phyloP scores from a whole-genome alignment of 257 asterid species.

The Nicotiana knightiana region DNA sequence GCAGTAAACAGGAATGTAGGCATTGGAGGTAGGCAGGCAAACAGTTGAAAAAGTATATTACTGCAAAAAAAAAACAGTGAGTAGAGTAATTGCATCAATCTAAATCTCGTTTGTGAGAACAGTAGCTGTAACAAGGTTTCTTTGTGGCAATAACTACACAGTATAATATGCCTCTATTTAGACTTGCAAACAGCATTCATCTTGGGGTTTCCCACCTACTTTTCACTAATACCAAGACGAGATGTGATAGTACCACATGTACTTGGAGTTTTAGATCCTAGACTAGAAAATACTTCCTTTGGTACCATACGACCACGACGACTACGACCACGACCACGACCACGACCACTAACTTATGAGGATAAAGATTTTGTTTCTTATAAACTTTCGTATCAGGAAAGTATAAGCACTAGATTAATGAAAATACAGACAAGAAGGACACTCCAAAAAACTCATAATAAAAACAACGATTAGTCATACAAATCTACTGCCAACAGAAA shows the following conservation, averaged over 20 bases:
- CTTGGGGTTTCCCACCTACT: neutral
- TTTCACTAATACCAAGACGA: neutral
- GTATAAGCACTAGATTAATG: too few species aligned
- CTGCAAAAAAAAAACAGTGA: neutral
- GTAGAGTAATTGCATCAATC: neutral
- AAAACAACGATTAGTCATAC: too few species aligned
- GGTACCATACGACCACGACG: too few species aligned
- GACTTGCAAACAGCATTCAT: slow-evolving; percentile 2
- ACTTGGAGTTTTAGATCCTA: neutral
- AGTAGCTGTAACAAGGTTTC: neutral
- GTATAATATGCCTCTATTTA: neutral
- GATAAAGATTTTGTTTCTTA: too few species aligned
- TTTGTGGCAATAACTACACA: neutral
- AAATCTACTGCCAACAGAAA: too few species aligned
- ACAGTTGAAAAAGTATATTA: neutral
- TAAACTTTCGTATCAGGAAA: too few species aligned
- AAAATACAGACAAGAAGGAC: too few species aligned
- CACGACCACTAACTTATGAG: too few species aligned
- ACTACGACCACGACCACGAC: too few species aligned
- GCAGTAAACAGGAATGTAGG: neutral
- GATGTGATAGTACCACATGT: neutral
- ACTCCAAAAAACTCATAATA: too few species aligned
- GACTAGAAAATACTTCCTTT: too few species aligned
- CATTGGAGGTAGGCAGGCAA: neutral
- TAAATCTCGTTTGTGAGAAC: neutral